Base-by-base conservation (phyloP, 352 stramenopile genomes). In the Pythium pectinolyticum region DNA sequence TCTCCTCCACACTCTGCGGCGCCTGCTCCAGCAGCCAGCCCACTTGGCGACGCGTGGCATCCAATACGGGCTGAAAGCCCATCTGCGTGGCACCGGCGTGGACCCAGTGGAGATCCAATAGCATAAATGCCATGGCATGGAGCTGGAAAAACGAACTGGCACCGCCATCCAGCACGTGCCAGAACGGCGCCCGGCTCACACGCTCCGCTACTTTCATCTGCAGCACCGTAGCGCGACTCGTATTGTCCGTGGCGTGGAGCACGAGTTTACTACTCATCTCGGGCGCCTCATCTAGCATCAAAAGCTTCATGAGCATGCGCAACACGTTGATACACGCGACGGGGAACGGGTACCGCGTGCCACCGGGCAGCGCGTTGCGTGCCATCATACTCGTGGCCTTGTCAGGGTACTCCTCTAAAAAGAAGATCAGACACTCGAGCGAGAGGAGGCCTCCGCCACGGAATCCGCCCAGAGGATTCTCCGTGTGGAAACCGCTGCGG, bases 271-370 rank as follows among this genome's bases (percentile, higher is more conserved):
- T 91, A 43, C 72, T 77, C 31, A 84, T 71, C 32, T 88, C 77
- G 9, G 84, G 83, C 2, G 78, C 75, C 40, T 91, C 78, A 54
- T 94, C 82, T 22, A 94, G 69, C 86, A 94, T 92, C 51, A 92
- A 57, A 27, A 94, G 67, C 68, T 83, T 89, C 63, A 92, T 72
- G 70, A 92, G 73, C 86, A 94, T 92, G 17, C 86, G 82, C 77
- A 93, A 73, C n/a, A 94, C 84, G 60, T 94, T 94, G 67, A 94
- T 90, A 45, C 76, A 81, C 7, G 86, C 86, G 31, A 94, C 86
- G 19, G 86, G 86, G 65, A 93, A 92, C 51, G 84, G 84, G 50
- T 92, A 94, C 14, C 86, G 80, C 32, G 86, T 91, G 20, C 86
- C 86, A 19, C 86, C 86, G 1, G 86, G 68, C 17, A 80, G 54